phyloP scores from a whole-genome alignment of 2,329 filamentous ascomycete genomes.

The Tolypocladium capitatum region DNA sequence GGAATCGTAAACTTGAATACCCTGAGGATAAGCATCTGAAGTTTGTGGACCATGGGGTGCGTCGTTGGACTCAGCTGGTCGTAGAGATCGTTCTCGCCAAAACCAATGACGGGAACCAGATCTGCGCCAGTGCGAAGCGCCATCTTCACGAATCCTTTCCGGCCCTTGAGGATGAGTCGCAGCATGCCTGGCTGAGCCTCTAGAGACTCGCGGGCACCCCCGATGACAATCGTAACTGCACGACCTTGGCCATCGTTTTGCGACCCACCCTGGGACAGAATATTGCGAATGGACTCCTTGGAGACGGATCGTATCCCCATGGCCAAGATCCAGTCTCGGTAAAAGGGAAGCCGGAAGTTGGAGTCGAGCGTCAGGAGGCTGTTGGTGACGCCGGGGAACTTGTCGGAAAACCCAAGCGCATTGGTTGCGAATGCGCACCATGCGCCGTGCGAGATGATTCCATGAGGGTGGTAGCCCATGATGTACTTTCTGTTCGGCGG shows the following conservation, averaged over 20 bases:
- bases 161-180: constrained; percentile 64
- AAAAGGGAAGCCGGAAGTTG: constrained; percentile 88
- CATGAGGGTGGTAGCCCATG: constrained; percentile 93
- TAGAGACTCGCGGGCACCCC: constrained; percentile 82
- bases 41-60: constrained; percentile 66
- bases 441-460: constrained; percentile 94
- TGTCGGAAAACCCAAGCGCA: constrained; percentile 68
- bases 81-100: constrained; percentile 94
- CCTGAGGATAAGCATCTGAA: constrained; percentile 75
- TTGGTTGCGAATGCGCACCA: constrained; percentile 87
- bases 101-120: constrained; percentile 79
- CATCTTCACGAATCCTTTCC: constrained; percentile 90
- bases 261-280: constrained; percentile 64
- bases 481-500: constrained; percentile 82
- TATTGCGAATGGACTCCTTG: constrained; percentile 80
- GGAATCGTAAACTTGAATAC: constrained; percentile 86
- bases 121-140: constrained; percentile 87
- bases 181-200: constrained; percentile 70
- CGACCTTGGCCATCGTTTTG: constrained; percentile 79
- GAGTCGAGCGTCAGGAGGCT: constrained; percentile 85
- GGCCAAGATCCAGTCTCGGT: constrained; percentile 83
- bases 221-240: constrained; percentile 92
- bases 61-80: constrained; percentile 69
- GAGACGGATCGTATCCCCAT: constrained; percentile 84
- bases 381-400: constrained; percentile 93